A percentile compares a stretch with the other conserved stretches of the same genome.
These are phyloP conservation scores for Leptoxyphium fumago DNA, from an alignment of 2,329 filamentous ascomycete species.

Conservation along the genomic window DNA sequence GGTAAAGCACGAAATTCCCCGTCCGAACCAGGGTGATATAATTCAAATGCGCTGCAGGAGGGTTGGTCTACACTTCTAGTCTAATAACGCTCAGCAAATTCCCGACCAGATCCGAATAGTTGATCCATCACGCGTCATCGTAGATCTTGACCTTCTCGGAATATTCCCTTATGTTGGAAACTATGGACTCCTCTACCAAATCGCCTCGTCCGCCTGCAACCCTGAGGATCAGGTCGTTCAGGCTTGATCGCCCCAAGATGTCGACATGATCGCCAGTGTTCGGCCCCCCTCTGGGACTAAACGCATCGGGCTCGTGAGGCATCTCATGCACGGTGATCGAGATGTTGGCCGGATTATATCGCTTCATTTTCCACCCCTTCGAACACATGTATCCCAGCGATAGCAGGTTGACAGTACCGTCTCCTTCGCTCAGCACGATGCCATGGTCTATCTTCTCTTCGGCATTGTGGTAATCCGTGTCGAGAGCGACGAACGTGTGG, in stretches of 20 bases:
- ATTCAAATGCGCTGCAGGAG: too few species aligned
- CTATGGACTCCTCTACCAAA: constrained; percentile 59
- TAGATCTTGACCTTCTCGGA: constrained; percentile 70
- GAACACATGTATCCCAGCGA: constrained; percentile 95
- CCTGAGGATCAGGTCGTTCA: constrained; percentile 80
- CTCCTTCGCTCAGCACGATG: constrained; percentile 89
- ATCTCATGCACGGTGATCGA: constrained; percentile 84
- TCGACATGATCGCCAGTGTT: constrained; percentile 84
- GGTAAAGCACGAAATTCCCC: too few species aligned
- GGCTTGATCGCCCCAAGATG: constrained; percentile 71
- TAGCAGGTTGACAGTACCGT: constrained; percentile 88
- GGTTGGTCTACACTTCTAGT: too few species aligned
- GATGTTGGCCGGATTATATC: constrained; percentile 77
- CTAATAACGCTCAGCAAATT: too few species aligned
- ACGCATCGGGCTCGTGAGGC: constrained; percentile 88
- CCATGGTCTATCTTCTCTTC: constrained; percentile 58
- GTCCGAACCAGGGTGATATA: too few species aligned
- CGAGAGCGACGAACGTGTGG: constrained; percentile 37
- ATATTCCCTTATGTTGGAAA: constrained; percentile 72
- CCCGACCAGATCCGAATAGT: too few species aligned
- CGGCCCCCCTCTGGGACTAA: constrained; percentile 61
- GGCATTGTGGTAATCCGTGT: constrained; percentile 55
- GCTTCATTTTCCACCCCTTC: constrained; percentile 81
- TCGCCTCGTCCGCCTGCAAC: constrained; percentile 78
- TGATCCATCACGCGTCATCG: constrained; percentile 38